Base-by-base conservation (phyloP, 148 eudicot genomes). In the Talinum fruticosum region DNA sequence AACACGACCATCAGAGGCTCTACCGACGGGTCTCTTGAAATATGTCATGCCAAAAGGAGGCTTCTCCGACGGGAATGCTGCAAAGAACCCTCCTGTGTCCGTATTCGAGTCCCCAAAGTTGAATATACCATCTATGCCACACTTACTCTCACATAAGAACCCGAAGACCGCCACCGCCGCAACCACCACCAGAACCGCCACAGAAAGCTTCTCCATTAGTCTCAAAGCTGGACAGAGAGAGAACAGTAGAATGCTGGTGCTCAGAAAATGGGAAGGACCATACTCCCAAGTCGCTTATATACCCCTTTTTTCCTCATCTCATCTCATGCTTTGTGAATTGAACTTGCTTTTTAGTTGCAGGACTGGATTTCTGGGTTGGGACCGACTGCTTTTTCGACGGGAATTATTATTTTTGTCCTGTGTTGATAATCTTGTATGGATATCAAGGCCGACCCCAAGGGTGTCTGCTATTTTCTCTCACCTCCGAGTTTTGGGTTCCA, bases 31-130 rank as follows among this genome's bases (percentile, higher is more conserved):
- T 80, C 76, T 85, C 81, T 90, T 88, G 82, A 93, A 96, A 75
- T 73, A 91, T 3, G 97, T 96, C 91, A 91, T 90, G 35, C 99
- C 99, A 77, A 49, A 71, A 13, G 97, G 93, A 0, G 69, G 73
- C 2, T 65, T 62, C 64, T 82, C 75, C 0, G 92, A 49, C 1
- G 97, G 98, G 74, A 96, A 93, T 18, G 94, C 99, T 0, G 95
- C 84, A 74, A 76, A 91, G 66, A 93, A 90, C 0, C 97, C 98
- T 2, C 97, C 97, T 0, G 97, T 96, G 66, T 96, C 99, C 0
- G 98, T 81, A 35, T 93, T 93, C 0, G 97, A 93, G 77, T 96
- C 97, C 2, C 97, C 99, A 24, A 93, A 96, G 84, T 91, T 96
- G 82, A 93, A 91, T 59, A 96, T 93, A 0, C 90, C 99, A 76